phyloP scores from a whole-genome alignment of 169 alveolate species.

The Plasmodium knowlesi region DNA sequence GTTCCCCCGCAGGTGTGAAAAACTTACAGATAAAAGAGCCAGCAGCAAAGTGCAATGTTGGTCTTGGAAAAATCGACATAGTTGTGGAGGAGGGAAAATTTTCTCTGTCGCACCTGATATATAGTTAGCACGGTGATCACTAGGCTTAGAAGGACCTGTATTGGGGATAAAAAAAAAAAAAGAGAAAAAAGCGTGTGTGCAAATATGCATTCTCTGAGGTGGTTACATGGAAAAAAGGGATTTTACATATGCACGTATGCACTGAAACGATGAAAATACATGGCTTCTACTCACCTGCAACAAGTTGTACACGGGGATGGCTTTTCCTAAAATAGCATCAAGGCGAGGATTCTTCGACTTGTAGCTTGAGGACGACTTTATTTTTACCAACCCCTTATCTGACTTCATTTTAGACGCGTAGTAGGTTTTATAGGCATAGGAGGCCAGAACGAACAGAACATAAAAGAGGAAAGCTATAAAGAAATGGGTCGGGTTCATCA shows the following conservation, averaged over 20 bases:
- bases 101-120: constrained; percentile 29
- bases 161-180: not conserved
- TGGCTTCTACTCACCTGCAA: not conserved
- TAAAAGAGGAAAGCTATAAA: constrained; percentile 32
- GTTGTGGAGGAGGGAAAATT: constrained; percentile 20
- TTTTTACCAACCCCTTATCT: constrained; percentile 4
- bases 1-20: not conserved
- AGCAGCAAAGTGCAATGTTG: constrained; percentile 48
- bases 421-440: constrained; percentile 17
- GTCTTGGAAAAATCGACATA: constrained; percentile 25
- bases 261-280: not conserved
- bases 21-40: constrained; percentile 63
- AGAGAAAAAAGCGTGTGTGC: not conserved
- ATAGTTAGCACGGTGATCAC: constrained; percentile 22
- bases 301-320: constrained; percentile 29
- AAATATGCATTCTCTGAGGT: not conserved
- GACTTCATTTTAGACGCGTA: not conserved
- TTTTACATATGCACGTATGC: not conserved
- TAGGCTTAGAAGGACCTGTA: constrained; percentile 35
- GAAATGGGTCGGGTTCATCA: constrained; percentile 52
- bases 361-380: constrained; percentile 6
- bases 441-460: not conserved
- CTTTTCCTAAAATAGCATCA: not conserved
- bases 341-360: not conserved
- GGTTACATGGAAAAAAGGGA: not conserved